These are phyloP conservation scores for Salinomyces thailandicus DNA, from an alignment of 2,329 filamentous ascomycete genomes.

Conservation along the genomic window DNA sequence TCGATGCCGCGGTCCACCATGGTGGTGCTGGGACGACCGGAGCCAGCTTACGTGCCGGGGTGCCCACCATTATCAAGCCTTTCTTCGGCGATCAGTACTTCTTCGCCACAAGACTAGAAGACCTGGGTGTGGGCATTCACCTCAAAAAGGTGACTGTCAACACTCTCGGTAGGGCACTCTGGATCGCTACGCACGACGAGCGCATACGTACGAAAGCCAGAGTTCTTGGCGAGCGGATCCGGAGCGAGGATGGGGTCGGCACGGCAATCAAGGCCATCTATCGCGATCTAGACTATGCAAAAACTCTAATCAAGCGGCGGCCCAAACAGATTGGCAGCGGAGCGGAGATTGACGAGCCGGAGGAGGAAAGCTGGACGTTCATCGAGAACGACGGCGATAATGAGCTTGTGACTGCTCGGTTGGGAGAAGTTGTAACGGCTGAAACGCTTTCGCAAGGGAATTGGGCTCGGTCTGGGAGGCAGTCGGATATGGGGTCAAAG, in stretches of 20 bases:
- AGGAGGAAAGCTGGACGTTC: constrained; percentile 61
- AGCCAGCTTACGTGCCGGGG: constrained; percentile 77
- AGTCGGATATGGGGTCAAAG: background rate
- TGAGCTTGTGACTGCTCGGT: background rate
- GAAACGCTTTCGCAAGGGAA: background rate
- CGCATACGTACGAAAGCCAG: constrained; percentile 84
- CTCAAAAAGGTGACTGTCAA: constrained; percentile 84
- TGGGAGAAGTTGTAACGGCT: background rate
- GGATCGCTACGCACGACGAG: constrained; percentile 82
- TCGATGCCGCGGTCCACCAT: constrained; percentile 90
- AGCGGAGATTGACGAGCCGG: constrained; percentile 14
- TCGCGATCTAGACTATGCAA: constrained; percentile 87
- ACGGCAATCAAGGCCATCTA: constrained; percentile 88
- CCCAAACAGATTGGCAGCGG: constrained; percentile 15
- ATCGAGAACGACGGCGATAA: constrained; percentile 53
- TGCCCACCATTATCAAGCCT: constrained; percentile 88
- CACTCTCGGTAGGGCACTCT: constrained; percentile 73
- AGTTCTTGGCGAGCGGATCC: constrained; percentile 74
- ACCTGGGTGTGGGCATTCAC: constrained; percentile 82
- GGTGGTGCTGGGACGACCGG: constrained; percentile 92
- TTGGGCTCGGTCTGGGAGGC: background rate
- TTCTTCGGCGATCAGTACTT: constrained; percentile 99
- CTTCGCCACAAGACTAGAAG: constrained; percentile 80
- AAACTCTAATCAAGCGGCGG: constrained; percentile 61
- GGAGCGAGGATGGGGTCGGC: constrained; percentile 83